Conservation (phyloP, 768 basidiomycete genomes). For the Phallus indusiatus region DNA sequence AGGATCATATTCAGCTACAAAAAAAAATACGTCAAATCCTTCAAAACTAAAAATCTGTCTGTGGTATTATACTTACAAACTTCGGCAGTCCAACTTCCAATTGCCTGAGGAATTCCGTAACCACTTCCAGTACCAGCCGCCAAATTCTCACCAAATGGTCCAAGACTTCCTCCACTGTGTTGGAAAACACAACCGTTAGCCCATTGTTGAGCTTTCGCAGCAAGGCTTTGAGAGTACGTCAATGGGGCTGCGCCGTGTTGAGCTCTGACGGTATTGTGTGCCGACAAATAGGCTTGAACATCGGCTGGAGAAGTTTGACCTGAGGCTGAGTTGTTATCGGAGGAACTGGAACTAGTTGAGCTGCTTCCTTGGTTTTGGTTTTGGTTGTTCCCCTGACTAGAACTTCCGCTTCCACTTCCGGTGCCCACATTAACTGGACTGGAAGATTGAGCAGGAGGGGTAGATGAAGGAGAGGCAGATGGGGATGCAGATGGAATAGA, state of each 20-base stretch:
- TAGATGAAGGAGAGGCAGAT: slow-evolving; percentile 11
- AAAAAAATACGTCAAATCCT: not conserved
- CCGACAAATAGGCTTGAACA: slow-evolving; percentile 41
- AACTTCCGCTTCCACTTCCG: not conserved
- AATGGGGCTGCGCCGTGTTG: slow-evolving; percentile 55
- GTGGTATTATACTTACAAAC: slow-evolving; percentile 36
- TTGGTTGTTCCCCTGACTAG: slow-evolving; percentile 1
- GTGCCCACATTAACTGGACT: slow-evolving; percentile 11
- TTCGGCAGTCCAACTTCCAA: slow-evolving; percentile 62
- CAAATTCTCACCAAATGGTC: slow-evolving; percentile 63
- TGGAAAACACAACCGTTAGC: slow-evolving; percentile 57
- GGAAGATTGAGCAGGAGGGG: slow-evolving; percentile 1
- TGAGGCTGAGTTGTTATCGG: slow-evolving; percentile 8
- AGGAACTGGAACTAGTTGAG: slow-evolving; percentile 9
- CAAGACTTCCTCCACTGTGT: slow-evolving; percentile 61
- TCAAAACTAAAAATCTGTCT: not conserved
- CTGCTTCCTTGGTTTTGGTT: not conserved
- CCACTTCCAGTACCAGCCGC: slow-evolving; percentile 58
- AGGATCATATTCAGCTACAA: slow-evolving; percentile 24
- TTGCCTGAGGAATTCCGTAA: slow-evolving; percentile 39
- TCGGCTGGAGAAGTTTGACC: slow-evolving; percentile 32
- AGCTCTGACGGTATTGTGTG: slow-evolving; percentile 55
- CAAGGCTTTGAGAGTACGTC: slow-evolving; percentile 53
- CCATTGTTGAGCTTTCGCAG: slow-evolving; percentile 59
- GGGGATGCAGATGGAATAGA: slow-evolving; percentile 12